Conservation (phyloP, 2,329 filamentous ascomycete species). For the Pseudogymnoascus sp. region DNA sequence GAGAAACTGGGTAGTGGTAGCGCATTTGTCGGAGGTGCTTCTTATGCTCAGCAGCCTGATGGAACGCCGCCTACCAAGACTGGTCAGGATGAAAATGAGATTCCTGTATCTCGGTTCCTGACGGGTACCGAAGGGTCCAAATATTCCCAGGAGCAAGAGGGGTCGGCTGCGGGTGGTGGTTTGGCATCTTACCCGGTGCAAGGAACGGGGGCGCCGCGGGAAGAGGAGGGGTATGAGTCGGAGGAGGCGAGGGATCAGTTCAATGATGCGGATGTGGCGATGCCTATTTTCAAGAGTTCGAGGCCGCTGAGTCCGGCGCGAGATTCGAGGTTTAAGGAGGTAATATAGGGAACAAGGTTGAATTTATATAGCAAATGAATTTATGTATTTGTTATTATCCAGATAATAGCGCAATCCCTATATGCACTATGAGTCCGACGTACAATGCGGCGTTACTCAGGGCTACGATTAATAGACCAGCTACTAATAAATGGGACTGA, state of each 20-base stretch:
- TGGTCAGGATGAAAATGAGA: constrained; percentile 13
- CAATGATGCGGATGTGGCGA: constrained; percentile 26
- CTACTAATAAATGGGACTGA: too few species aligned
- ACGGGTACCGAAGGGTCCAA: constrained; percentile 13
- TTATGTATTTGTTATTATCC: neutral
- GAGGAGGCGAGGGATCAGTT: constrained; percentile 40
- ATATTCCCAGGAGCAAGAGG: constrained; percentile 9
- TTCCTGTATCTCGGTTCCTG: constrained; percentile 6
- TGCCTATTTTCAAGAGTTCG: constrained; percentile 24
- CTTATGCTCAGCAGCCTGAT: constrained; percentile 24
- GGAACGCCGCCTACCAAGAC: constrained; percentile 24
- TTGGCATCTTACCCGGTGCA: neutral
- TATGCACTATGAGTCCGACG: too few species aligned
- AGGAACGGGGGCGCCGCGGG: constrained; percentile 13
- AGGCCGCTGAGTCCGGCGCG: constrained; percentile 39
- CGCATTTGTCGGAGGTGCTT: constrained; percentile 44
- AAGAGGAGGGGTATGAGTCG: constrained; percentile 35
- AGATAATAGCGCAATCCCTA: too few species aligned
- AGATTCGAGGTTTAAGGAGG: constrained; percentile 52
- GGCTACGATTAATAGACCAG: too few species aligned
- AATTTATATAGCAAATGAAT: neutral
- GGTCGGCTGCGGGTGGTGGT: neutral
- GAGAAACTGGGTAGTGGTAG: constrained; percentile 18
- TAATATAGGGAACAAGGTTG: constrained; percentile 30
- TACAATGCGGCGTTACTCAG: too few species aligned